These are phyloP conservation scores for Suillus plorans DNA, from an alignment of 768 basidiomycete genomes.

Conservation along the genomic window DNA sequence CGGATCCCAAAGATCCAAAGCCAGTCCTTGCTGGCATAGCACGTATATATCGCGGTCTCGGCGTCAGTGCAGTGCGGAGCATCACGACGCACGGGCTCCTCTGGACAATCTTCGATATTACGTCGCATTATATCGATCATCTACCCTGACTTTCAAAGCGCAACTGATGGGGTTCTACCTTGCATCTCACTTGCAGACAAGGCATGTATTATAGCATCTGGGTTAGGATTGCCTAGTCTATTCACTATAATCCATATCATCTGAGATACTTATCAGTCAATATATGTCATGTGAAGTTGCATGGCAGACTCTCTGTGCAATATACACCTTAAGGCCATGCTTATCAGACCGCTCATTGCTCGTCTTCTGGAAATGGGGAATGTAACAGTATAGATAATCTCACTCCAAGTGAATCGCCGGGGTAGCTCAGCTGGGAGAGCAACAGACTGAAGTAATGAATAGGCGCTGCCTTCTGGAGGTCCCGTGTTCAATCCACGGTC, in stretches of 20 bases:
- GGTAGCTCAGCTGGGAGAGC: constrained; percentile 40
- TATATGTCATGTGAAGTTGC: background rate
- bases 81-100: constrained; percentile 91
- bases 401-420: constrained; percentile 11
- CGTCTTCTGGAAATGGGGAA: background rate
- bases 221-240: constrained; percentile 9
- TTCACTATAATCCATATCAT: constrained; percentile 8
- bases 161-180: background rate
- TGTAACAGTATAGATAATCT: background rate
- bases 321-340: background rate
- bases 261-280: background rate
- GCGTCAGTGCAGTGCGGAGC: constrained; percentile 89
- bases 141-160: constrained; percentile 35
- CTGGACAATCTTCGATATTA: constrained; percentile 91
- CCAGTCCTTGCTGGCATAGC: constrained; percentile 73
- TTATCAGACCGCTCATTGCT: background rate
- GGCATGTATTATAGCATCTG: constrained; percentile 26
- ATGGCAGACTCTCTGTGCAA: background rate
- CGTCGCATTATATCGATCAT: constrained; percentile 69
- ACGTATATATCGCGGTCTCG: constrained; percentile 89
- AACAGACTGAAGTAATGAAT: constrained; percentile 32
- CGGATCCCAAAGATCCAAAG: constrained; percentile 77
- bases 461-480: constrained; percentile 36
- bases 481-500: constrained; percentile 46
- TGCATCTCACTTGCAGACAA: constrained; percentile 18